A percentile compares a stretch with the other conserved stretches of the same genome.
Conservation (phyloP, 257 asterid species). For the Nyctanthes arbortristis region DNA sequence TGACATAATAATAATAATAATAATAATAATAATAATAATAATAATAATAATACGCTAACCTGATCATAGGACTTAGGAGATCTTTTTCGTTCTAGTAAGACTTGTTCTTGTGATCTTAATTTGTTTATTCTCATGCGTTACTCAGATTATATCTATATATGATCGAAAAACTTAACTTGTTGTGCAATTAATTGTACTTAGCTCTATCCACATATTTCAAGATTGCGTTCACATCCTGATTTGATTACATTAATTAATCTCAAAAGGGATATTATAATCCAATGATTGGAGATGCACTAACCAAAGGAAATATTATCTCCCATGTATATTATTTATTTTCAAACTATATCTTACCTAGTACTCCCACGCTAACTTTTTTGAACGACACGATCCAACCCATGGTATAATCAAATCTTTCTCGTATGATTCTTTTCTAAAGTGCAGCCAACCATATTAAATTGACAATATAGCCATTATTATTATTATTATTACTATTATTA, state of each 20-base stretch:
- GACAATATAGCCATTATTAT: not conserved
- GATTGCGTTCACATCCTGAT: not conserved
- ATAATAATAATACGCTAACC: too few relatives aligned
- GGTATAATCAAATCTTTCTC: not conserved
- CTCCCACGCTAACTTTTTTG: slow-evolving; percentile 17
- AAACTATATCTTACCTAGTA: slow-evolving; percentile 26
- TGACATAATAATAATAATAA: too few relatives aligned
- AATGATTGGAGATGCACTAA: slow-evolving; percentile 27
- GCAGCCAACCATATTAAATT: not conserved
- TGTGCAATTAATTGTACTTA: too few relatives aligned
- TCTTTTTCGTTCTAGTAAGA: too few relatives aligned
- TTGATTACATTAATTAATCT: not conserved
- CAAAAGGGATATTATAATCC: not conserved
- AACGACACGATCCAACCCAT: slow-evolving; percentile 22
- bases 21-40: too few relatives aligned
- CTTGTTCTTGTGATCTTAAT: too few relatives aligned
- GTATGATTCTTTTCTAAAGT: not conserved
- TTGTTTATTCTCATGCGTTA: too few relatives aligned
- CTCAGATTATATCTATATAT: too few relatives aligned
- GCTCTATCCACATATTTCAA: not conserved
- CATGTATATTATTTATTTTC: not conserved
- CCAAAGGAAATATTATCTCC: slow-evolving; percentile 26
- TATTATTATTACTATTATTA: too few relatives aligned
- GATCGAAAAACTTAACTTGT: too few relatives aligned
- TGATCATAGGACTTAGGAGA: too few relatives aligned